A percentile compares a stretch with the other conserved stretches of the same genome.
Conservation (phyloP, 2,329 filamentous ascomycete genomes). For the Colletotrichum incanum region DNA sequence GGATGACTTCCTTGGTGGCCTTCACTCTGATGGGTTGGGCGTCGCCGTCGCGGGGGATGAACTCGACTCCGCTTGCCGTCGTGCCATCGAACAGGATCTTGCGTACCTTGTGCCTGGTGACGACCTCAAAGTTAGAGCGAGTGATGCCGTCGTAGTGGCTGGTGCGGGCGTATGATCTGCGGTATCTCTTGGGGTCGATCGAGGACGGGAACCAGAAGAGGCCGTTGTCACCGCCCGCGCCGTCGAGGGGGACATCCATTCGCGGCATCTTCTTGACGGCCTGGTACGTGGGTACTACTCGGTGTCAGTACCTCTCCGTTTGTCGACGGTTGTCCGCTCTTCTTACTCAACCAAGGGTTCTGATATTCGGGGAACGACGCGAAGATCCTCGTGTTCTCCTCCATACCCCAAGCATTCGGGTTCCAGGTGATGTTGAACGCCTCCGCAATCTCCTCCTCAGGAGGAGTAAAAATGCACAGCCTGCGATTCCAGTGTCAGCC, state of each 20-base stretch:
- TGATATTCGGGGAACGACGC: slow-evolving; percentile 37
- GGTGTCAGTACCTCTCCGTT: neutral
- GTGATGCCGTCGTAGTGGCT: slow-evolving; percentile 45
- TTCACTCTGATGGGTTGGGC: slow-evolving; percentile 39
- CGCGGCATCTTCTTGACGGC: slow-evolving; percentile 47
- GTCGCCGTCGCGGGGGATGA: slow-evolving; percentile 41
- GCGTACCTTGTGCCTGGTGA: slow-evolving; percentile 45
- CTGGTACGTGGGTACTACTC: slow-evolving; percentile 42
- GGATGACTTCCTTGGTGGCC: slow-evolving; percentile 53
- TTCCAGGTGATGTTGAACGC: slow-evolving; percentile 45
- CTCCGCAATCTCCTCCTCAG: slow-evolving; percentile 38
- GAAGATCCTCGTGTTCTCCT: slow-evolving; percentile 40
- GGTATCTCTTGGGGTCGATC: slow-evolving; percentile 43
- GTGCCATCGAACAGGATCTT: slow-evolving; percentile 44
- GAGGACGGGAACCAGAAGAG: slow-evolving; percentile 48
- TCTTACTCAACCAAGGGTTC: slow-evolving; percentile 37
- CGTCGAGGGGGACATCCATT: slow-evolving; percentile 46
- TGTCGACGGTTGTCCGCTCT: neutral
- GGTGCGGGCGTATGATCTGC: slow-evolving; percentile 48
- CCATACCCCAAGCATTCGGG: slow-evolving; percentile 43
- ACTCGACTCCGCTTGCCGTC: slow-evolving; percentile 48
- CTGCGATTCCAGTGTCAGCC: neutral
- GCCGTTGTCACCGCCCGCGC: slow-evolving; percentile 47
- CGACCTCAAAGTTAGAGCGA: slow-evolving; percentile 46
- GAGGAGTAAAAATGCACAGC: slow-evolving; percentile 43